A percentile compares a stretch with the other conserved stretches of the same genome.
These are phyloP conservation scores for Ascochyta koolunga DNA, from an alignment of 2,329 filamentous ascomycete species.

Conservation along the genomic window DNA sequence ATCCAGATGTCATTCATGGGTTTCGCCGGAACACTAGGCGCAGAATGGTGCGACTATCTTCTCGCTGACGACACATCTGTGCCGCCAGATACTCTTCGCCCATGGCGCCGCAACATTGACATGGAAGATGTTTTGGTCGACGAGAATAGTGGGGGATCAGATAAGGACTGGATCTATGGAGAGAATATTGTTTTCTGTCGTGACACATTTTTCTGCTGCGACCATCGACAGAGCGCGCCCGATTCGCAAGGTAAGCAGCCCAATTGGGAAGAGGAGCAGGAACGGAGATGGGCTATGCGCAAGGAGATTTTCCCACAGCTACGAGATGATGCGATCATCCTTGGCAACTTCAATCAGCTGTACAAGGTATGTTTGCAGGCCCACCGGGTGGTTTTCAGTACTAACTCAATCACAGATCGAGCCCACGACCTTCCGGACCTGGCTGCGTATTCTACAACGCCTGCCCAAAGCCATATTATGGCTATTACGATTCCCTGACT, in stretches of 20 bases:
- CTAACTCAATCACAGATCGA: conserved; percentile 72
- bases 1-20: conserved; percentile 99
- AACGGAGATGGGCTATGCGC: conserved; percentile 86
- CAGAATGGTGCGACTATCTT: conserved; percentile 98
- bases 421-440: conserved; percentile 92
- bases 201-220: conserved; percentile 97
- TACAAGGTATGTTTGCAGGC: conserved; percentile 76
- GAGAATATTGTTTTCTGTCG: conserved; percentile 96
- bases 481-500: conserved; percentile 94
- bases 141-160: conserved; percentile 70
- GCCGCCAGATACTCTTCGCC: conserved; percentile 79
- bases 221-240: conserved; percentile 87
- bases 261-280: conserved; percentile 84
- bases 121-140: conserved; percentile 71
- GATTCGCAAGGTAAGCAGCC: conserved; percentile 69
- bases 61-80: conserved; percentile 89
- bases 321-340: conserved; percentile 81
- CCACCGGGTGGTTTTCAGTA: not conserved
- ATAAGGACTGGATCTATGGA: conserved; percentile 88
- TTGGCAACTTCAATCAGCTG: conserved; percentile 97
- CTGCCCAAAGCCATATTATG: conserved; percentile 90
- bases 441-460: conserved; percentile 86
- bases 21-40: conserved; percentile 92
- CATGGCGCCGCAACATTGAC: conserved; percentile 75
- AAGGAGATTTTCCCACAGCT: conserved; percentile 88